Base-by-base conservation (phyloP, 192 early-diverging fungal genomes). In the Backusella australiensis region DNA sequence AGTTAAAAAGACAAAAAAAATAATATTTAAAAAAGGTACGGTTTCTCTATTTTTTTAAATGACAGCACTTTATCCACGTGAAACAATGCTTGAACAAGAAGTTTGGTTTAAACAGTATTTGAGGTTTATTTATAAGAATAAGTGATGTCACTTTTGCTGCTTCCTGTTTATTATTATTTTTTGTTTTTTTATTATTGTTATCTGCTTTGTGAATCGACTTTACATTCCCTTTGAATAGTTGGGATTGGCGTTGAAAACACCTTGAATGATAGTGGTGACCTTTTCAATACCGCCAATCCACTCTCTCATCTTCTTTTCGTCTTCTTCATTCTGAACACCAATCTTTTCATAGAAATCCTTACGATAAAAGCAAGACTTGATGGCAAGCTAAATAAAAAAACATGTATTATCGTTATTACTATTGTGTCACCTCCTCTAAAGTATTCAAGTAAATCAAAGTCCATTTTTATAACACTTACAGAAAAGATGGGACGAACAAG, bases 311-410 rank as follows among this genome's bases (percentile, higher is more conserved):
- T 90, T 81, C 17, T 79, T 79, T 36, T 85, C 34, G 21, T 92
- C 86, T 42, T 86, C 83, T 19, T 83, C 85, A 56, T 88, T 83
- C 73, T 89, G 86, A 34, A 81, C 80, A 39, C 94, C 94, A 32
- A 98, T 85, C 74, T 93, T 94, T 34, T 85, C 83, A 81, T 95
- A 98, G 83, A 98, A 96, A 72, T 92, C 90, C 32, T 86, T 85
- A 49, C 95, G 94, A 77, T 88, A 87, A 9, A 94, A 95, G 78
- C 95, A 96, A n/a, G 93, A 92, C 75, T 89, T 89, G 94, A 98
- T 96, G 11, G 92, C 93, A 65, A 93, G 69, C 91, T 93, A 63
- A 72, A 65, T 21, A 34, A 9, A 32, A 9, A 9, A 17, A 21
- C 2, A 7, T 68, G 21, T 34, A 68, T 11, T 9, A 39, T 11